Evolutionary conservation across 768 basidiomycete species (phyloP), one percentile per base, ranked within the genome.

Genomic region (Tubosaeta sp.): DNA sequence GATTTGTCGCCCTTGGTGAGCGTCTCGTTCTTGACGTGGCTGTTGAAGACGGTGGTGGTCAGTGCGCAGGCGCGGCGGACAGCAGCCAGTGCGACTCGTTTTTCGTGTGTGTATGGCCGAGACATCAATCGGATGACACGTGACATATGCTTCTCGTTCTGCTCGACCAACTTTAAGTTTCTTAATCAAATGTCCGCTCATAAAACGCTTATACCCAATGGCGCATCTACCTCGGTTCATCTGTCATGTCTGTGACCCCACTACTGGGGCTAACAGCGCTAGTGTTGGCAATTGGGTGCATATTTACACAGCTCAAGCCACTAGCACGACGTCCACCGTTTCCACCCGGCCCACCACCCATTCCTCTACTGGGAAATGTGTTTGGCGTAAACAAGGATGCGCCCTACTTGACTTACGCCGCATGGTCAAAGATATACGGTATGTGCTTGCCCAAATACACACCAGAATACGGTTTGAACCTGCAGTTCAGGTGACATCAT

Each of bases 1-100:
- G 86, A 88, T 69, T 94, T 94, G 74, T 99, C 95, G 26, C 79
- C 84, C 67, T 99, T 97, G 44, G 85, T 85, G 35, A 95, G 74
- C 0, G 89, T 93, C 69, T 95, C 95, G 59, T 83, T 83, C 56
- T 83, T 85, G 57, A 91, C 85, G 48, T 97, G 80, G 47, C 82
- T 85, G 61, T 86, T 84, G 73, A 97, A 97, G 17, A 97, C 89
- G 2, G 85, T 80, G 3, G 85, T 81, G 2, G 95, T 95, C 55
- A 97, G 75, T 25, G 77, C 74, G 65, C 89, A 94, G 4, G 95
- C 95, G 34, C 95, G 73, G 16, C 91, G 80, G 33, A 97, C 95
- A 4, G 95, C 93, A 17, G 86, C 79, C 50, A 97, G 71, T 9
- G 92, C 94, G 53, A 97, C 78, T 61, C 83, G 78, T 59, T 86